A percentile compares a stretch with the other conserved stretches of the same genome.
Evolutionary conservation across 305 asterid species (phyloP).

Genomic region (Andrographis paniculata): DNA sequence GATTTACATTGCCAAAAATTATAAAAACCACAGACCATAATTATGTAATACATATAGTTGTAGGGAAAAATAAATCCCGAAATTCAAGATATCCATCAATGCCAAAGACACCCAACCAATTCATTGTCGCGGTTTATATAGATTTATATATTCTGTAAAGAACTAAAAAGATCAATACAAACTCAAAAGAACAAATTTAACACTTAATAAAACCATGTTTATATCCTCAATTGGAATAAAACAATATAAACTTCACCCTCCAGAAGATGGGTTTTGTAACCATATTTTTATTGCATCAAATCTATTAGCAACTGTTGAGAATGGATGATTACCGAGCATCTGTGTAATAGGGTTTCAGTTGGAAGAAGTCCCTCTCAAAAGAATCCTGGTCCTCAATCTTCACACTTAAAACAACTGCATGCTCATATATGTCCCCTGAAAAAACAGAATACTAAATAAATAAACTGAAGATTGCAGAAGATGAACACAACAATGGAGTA

Average conservation of each 20-base stretch:
- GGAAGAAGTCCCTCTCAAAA: conserved; percentile 89
- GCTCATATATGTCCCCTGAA: conserved; percentile 91
- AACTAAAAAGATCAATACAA: no score
- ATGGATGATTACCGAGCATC: conserved; percentile 58
- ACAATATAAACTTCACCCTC: no score
- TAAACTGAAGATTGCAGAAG: not conserved
- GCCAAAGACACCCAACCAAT: no score
- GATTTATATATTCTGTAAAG: not conserved
- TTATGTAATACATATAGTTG: no score
- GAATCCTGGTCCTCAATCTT: conserved; percentile 91
- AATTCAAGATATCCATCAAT: no score
- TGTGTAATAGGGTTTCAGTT: conserved; percentile 83
- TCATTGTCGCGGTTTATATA: no score
- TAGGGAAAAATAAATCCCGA: no score
- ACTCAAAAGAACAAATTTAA: no score
- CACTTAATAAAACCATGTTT: not conserved
- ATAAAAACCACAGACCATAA: no score
- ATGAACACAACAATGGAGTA: not conserved
- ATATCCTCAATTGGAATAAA: not conserved
- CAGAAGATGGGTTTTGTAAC: no score
- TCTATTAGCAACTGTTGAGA: conserved; percentile 4
- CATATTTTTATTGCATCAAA: no score
- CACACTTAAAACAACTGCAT: conserved; percentile 83
- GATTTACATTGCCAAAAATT: no score
- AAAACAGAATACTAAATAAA: conserved; percentile 15